A percentile compares a stretch with the other conserved stretches of the same genome.
Conservation (phyloP, 129 eudicot species). For the Calendula officinalis region DNA sequence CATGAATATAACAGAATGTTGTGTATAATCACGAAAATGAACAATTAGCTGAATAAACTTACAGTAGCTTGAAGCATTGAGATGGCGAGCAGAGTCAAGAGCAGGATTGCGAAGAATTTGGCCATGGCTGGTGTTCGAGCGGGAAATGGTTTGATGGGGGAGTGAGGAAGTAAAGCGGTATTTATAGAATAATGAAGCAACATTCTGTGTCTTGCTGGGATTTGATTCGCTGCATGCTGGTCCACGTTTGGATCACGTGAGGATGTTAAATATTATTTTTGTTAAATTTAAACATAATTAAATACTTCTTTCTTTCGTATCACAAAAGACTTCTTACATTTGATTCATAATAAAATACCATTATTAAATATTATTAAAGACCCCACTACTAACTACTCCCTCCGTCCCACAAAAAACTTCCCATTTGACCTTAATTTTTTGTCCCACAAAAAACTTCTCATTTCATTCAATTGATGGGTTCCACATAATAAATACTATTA, state of each 20-base stretch:
- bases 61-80: constrained; percentile 27
- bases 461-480: no score
- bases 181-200: background rate
- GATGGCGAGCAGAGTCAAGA: constrained; percentile 46
- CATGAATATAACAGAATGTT: background rate
- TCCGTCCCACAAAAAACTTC: no score
- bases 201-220: background rate
- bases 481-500: no score
- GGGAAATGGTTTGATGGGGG: background rate
- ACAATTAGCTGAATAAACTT: background rate
- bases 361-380: no score
- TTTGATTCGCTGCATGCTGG: background rate
- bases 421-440: no score
- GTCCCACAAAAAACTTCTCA: no score
- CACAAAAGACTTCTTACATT: no score
- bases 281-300: no score
- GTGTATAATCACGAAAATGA: background rate
- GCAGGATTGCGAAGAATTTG: constrained; percentile 38
- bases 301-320: no score
- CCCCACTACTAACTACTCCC: no score
- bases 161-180: background rate
- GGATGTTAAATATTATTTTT: background rate
- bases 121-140: constrained; percentile 30
- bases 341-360: no score
- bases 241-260: constrained; percentile 4